phyloP scores from a whole-genome alignment of 768 basidiomycete genomes.

The Boletus coccyginus region DNA sequence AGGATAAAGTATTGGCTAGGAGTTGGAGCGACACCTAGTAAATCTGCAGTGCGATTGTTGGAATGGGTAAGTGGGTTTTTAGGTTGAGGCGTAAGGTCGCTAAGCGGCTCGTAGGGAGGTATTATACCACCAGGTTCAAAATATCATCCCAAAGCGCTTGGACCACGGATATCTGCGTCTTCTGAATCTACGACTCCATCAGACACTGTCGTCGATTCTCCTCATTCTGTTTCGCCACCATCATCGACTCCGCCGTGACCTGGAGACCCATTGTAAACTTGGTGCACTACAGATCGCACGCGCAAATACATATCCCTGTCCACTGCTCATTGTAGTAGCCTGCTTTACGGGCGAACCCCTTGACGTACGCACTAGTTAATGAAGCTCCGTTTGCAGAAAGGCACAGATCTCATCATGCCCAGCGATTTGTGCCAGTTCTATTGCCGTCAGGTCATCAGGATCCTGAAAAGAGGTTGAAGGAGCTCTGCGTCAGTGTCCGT shows the following conservation, averaged over 20 bases:
- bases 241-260: conserved; percentile 9
- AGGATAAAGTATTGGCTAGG: conserved; percentile 89
- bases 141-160: conserved; percentile 44
- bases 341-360: background rate
- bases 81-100: background rate
- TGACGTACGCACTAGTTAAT: conserved; percentile 14
- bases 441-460: conserved; percentile 58
- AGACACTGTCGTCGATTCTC: background rate
- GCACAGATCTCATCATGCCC: conserved; percentile 54
- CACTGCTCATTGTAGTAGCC: conserved; percentile 7
- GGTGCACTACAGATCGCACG: background rate
- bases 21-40: conserved; percentile 80
- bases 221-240: background rate
- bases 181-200: conserved; percentile 1
- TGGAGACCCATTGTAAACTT: background rate
- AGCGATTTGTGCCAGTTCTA: conserved; percentile 58
- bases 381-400: conserved; percentile 17
- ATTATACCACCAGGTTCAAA: conserved; percentile 57
- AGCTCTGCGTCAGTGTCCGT: background rate
- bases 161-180: conserved; percentile 7
- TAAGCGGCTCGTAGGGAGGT: conserved; percentile 46
- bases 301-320: conserved; percentile 1
- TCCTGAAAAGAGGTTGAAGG: conserved; percentile 44
- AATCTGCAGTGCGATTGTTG: conserved; percentile 72
- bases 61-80: conserved; percentile 53